Conservation (phyloP, 768 basidiomycete genomes). For the Hypholoma fasciculare region DNA sequence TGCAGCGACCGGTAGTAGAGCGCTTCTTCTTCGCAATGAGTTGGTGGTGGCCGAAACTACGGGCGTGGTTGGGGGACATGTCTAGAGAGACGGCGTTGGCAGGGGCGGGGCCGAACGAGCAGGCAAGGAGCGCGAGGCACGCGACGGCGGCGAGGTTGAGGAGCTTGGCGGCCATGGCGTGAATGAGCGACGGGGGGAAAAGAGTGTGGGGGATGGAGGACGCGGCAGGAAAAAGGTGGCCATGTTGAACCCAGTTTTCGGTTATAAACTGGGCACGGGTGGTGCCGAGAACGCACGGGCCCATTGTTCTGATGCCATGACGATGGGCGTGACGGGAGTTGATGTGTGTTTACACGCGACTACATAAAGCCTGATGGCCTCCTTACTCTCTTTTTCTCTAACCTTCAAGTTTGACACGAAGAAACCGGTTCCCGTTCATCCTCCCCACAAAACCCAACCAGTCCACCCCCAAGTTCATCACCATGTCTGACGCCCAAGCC, state of each 20-base stretch:
- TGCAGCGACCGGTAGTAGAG: constrained; percentile 54
- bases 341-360: constrained; percentile 30
- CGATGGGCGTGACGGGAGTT: constrained; percentile 29
- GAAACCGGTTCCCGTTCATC: constrained; percentile 75
- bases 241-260: neutral
- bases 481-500: constrained; percentile 92
- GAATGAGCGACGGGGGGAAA: constrained; percentile 26
- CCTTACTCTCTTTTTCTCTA: constrained; percentile 50
- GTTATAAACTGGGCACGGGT: neutral
- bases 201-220: constrained; percentile 18
- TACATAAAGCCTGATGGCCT: constrained; percentile 32
- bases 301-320: constrained; percentile 35
- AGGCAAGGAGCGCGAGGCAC: constrained; percentile 55
- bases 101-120: constrained; percentile 44
- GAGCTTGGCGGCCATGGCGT: constrained; percentile 51
- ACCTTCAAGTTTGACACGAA: constrained; percentile 84
- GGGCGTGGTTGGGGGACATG: constrained; percentile 34
- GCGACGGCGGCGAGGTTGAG: constrained; percentile 60
- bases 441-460: constrained; percentile 50
- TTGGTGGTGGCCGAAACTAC: constrained; percentile 46
- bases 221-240: constrained; percentile 3
- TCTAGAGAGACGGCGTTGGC: constrained; percentile 56
- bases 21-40: constrained; percentile 54
- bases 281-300: constrained; percentile 6
- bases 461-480: constrained; percentile 48